phyloP scores from a whole-genome alignment of 2,329 filamentous ascomycete species.

The Calonectria fujianensis region DNA sequence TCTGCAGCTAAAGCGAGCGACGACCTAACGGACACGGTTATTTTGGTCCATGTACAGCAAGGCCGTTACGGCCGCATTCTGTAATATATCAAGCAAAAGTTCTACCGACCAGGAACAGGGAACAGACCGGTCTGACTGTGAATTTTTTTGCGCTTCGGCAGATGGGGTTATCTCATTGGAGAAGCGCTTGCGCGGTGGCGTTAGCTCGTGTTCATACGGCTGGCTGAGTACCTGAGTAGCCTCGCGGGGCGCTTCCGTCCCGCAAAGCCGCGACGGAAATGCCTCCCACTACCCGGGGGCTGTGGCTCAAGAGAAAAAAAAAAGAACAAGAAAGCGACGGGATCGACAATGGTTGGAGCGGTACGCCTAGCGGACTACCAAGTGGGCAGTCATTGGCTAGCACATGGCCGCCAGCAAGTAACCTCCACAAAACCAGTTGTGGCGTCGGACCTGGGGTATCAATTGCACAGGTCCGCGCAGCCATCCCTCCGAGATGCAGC shows the following conservation, averaged over 20 bases:
- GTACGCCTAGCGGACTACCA: constrained; percentile 2
- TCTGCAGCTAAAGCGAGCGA: constrained; percentile 50
- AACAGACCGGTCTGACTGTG: constrained; percentile 46
- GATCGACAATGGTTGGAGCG: constrained; percentile 19
- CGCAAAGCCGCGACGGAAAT: constrained; percentile 21
- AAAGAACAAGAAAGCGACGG: not conserved
- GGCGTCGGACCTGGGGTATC: constrained; percentile 32
- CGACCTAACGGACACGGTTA: constrained; percentile 53
- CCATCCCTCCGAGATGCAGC: constrained; percentile 24
- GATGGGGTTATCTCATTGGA: constrained; percentile 9
- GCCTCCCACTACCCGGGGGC: constrained; percentile 35
- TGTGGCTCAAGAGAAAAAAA: constrained; percentile 20
- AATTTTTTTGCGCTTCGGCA: constrained; percentile 9
- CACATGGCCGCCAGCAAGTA: constrained; percentile 3
- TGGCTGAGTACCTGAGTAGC: constrained; percentile 6
- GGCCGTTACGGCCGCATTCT: constrained; percentile 52
- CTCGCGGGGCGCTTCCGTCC: constrained; percentile 25
- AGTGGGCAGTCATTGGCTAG: constrained; percentile 10
- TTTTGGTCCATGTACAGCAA: constrained; percentile 53
- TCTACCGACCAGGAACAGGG: constrained; percentile 44
- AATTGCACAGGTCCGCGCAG: constrained; percentile 25
- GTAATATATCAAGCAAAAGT: constrained; percentile 55
- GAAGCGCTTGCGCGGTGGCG: constrained; percentile 9
- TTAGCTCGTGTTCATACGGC: constrained; percentile 22
- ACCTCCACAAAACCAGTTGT: constrained; percentile 38